A percentile compares a stretch with the other conserved stretches of the same genome.
These are phyloP conservation scores for Colletotrichum sp. DNA, from an alignment of 2,329 filamentous ascomycete species.

Conservation along the genomic window DNA sequence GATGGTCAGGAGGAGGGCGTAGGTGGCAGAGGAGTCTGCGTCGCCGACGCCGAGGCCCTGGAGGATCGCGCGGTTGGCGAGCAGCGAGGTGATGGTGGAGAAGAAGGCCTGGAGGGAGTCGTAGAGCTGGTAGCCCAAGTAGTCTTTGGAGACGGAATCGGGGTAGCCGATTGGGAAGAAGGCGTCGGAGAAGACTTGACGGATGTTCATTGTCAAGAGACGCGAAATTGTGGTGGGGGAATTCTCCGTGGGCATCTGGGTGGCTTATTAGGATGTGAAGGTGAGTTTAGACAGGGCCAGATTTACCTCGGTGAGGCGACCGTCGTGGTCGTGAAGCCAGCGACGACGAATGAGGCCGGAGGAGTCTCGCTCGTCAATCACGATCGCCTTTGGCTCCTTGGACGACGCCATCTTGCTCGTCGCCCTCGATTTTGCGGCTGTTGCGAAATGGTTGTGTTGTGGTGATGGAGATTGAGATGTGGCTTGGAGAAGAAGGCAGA, in stretches of 20 bases:
- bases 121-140: constrained; percentile 72
- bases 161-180: constrained; percentile 91
- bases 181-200: constrained; percentile 59
- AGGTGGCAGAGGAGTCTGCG: constrained; percentile 77
- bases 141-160: constrained; percentile 84
- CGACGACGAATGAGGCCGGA: not conserved
- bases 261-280: not conserved
- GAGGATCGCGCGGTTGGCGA: constrained; percentile 83
- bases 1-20: constrained; percentile 81
- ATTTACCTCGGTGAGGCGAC: not conserved
- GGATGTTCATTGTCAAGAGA: not conserved
- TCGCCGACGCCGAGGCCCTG: constrained; percentile 84
- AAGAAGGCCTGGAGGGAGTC: constrained; percentile 87
- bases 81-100: constrained; percentile 78
- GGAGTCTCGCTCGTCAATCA: constrained; percentile 6
- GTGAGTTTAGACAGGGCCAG: not conserved
- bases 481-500: not conserved
- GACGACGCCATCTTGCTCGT: not conserved
- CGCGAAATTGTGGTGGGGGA: constrained; percentile 13
- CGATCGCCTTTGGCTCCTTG: not conserved
- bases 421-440: not conserved
- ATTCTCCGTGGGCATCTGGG: not conserved
- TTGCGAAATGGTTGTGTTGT: not conserved
- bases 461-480: not conserved
- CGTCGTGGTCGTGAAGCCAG: not conserved